These are phyloP conservation scores for Orbilia quercus DNA, from an alignment of 2,329 filamentous ascomycete species.

Conservation along the genomic window DNA sequence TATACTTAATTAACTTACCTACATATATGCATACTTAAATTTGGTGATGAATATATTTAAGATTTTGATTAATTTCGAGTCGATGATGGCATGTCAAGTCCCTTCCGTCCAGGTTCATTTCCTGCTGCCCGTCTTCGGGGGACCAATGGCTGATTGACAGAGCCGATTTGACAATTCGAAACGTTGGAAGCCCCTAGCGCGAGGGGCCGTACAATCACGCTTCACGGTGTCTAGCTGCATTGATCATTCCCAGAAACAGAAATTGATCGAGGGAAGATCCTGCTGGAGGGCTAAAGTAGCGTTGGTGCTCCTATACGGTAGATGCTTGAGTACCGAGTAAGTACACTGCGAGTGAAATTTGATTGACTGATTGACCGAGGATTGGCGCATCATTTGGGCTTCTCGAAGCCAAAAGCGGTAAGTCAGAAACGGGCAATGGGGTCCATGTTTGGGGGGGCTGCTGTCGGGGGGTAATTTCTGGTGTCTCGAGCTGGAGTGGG, in stretches of 20 bases:
- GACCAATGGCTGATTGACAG: slow-evolving; percentile 9
- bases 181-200: slow-evolving; percentile 48
- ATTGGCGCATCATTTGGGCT: slow-evolving; percentile 54
- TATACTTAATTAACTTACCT: no score
- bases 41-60: no score
- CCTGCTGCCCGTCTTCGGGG: not conserved
- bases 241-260: slow-evolving; percentile 50
- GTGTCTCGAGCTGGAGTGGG: slow-evolving; percentile 39
- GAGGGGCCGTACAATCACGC: slow-evolving; percentile 35
- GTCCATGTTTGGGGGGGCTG: slow-evolving; percentile 25
- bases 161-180: slow-evolving; percentile 54
- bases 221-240: slow-evolving; percentile 41
- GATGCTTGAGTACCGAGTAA: slow-evolving; percentile 7
- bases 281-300: slow-evolving; percentile 14
- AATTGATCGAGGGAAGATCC: slow-evolving; percentile 55
- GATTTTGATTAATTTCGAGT: no score
- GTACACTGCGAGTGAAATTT: slow-evolving; percentile 50
- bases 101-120: not conserved
- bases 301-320: not conserved
- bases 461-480: slow-evolving; percentile 24
- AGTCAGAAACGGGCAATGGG: slow-evolving; percentile 49
- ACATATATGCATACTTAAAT: no score
- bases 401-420: slow-evolving; percentile 52
- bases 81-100: not conserved
- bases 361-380: slow-evolving; percentile 53